A percentile compares a stretch with the other conserved stretches of the same genome.
Conservation (phyloP, 805 yeast genomes). For the Candida andamanensis region DNA sequence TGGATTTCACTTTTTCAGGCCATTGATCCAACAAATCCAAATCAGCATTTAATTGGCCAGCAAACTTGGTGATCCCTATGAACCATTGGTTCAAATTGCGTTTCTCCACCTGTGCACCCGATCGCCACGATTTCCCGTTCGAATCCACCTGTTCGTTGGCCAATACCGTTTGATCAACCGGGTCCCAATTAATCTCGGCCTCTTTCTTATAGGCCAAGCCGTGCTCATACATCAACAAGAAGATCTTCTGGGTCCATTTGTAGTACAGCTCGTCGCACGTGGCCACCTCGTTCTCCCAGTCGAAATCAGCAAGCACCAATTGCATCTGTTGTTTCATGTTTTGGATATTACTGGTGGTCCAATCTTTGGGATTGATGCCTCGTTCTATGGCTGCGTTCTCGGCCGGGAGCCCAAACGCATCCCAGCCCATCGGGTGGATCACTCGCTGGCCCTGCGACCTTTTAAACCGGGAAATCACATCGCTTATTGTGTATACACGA, state of each 20-base stretch:
- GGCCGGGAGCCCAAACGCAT: slow-evolving; percentile 97
- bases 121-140: slow-evolving; percentile 91
- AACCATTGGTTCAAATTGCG: slow-evolving; percentile 86
- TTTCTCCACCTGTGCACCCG: slow-evolving; percentile 92
- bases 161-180: slow-evolving; percentile 87
- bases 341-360: slow-evolving; percentile 79
- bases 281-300: slow-evolving; percentile 87
- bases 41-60: slow-evolving; percentile 62
- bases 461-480: slow-evolving; percentile 72
- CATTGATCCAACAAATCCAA: slow-evolving; percentile 58
- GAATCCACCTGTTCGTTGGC: slow-evolving; percentile 95
- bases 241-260: slow-evolving; percentile 87
- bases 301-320: slow-evolving; percentile 77
- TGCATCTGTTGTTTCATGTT: slow-evolving; percentile 84
- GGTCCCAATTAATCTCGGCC: slow-evolving; percentile 97
- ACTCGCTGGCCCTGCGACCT: slow-evolving; percentile 73
- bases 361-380: slow-evolving; percentile 66
- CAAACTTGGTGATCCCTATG: slow-evolving; percentile 80
- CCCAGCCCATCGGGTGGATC: slow-evolving; percentile 99
- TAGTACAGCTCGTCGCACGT: slow-evolving; percentile 88
- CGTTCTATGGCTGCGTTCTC: slow-evolving; percentile 96
- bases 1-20: slow-evolving; percentile 84
- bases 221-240: slow-evolving; percentile 62
- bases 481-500: slow-evolving; percentile 88
- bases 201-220: slow-evolving; percentile 82